These are phyloP conservation scores for Hyaloperonospora brassicae DNA, from an alignment of 352 stramenopile genomes.

Conservation along the genomic window DNA sequence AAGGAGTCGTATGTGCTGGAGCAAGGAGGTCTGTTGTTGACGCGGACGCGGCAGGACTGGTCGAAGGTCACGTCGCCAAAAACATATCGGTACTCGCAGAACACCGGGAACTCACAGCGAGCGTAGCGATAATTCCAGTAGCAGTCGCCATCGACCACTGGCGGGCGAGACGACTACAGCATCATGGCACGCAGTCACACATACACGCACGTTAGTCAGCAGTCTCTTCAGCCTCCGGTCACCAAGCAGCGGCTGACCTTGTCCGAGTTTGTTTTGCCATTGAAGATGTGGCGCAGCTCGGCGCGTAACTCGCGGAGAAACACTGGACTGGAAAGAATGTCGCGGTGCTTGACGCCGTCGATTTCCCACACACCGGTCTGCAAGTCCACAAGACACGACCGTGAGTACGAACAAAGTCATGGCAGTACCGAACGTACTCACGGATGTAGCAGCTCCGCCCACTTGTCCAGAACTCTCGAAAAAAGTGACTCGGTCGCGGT, in stretches of 20 bases:
- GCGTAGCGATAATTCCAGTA: slow-evolving; percentile 80
- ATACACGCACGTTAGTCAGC: background rate
- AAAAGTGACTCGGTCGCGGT: slow-evolving; percentile 61
- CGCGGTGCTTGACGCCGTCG: slow-evolving; percentile 54
- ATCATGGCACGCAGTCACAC: slow-evolving; percentile 1
- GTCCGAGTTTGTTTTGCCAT: slow-evolving; percentile 35
- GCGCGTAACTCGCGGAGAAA: slow-evolving; percentile 70
- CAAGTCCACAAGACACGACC: slow-evolving; percentile 3
- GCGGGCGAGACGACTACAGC: slow-evolving; percentile 44
- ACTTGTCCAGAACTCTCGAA: slow-evolving; percentile 47
- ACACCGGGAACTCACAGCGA: slow-evolving; percentile 61
- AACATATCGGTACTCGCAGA: slow-evolving; percentile 77
- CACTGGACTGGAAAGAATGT: slow-evolving; percentile 61
- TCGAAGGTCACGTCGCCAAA: slow-evolving; percentile 78
- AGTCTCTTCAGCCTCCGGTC: background rate
- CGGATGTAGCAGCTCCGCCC: slow-evolving; percentile 23
- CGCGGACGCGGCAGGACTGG: slow-evolving; percentile 63
- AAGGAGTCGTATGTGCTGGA: slow-evolving; percentile 7
- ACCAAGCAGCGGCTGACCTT: slow-evolving; percentile 31
- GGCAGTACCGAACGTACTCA: slow-evolving; percentile 11
- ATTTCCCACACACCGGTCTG: slow-evolving; percentile 81
- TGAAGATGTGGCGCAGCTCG: slow-evolving; percentile 66
- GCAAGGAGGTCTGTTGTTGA: slow-evolving; percentile 28
- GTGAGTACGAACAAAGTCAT: background rate
- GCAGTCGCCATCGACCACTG: slow-evolving; percentile 66